Conservation (phyloP, 2,329 filamentous ascomycete genomes). For the Phialophora macrospora region DNA sequence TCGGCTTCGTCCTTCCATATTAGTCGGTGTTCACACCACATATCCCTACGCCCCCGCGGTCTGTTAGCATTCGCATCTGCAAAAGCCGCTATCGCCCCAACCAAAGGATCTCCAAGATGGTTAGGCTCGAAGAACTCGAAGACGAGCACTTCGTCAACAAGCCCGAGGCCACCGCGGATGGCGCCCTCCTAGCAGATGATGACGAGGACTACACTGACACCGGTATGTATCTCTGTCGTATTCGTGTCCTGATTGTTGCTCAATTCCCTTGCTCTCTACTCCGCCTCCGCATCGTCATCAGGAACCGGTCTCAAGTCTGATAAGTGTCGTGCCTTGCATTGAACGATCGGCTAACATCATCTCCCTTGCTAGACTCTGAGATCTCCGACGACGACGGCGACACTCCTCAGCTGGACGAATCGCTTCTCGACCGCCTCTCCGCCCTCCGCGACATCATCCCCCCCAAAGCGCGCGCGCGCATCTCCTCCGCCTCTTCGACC, state of each 20-base stretch:
- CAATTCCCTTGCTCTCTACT: constrained; percentile 19
- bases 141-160: constrained; percentile 90
- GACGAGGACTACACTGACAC: constrained; percentile 92
- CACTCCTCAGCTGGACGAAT: constrained; percentile 63
- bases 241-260: constrained; percentile 7
- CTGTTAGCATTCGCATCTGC: neutral
- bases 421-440: constrained; percentile 69
- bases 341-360: constrained; percentile 19
- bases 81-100: neutral
- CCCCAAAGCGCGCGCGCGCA: constrained; percentile 70
- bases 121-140: constrained; percentile 94
- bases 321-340: neutral
- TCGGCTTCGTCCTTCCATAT: neutral
- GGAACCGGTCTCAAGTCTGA: neutral
- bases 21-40: no score
- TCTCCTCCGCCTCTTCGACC: constrained; percentile 62
- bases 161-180: constrained; percentile 64
- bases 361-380: constrained; percentile 67
- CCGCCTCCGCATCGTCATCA: neutral
- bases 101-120: constrained; percentile 65
- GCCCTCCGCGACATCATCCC: constrained; percentile 78
- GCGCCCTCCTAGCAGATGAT: constrained; percentile 56
- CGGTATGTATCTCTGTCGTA: constrained; percentile 61
- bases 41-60: no score
- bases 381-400: constrained; percentile 78